phyloP scores from a whole-genome alignment of 2,329 filamentous ascomycete genomes.

The Tolypocladium inflatum region DNA sequence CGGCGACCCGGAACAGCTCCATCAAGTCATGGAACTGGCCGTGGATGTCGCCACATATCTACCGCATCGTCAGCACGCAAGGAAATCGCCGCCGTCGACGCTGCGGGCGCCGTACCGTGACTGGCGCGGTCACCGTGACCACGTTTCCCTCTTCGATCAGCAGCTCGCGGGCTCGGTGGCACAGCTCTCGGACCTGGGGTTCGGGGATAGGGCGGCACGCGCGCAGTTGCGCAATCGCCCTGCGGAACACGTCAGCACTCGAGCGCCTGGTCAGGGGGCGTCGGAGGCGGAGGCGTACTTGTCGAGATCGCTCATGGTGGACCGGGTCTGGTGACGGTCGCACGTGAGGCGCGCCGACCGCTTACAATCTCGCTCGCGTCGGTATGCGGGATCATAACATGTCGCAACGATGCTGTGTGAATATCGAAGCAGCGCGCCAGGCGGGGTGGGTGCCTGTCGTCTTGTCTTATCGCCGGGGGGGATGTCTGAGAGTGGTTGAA shows the following conservation, averaged over 20 bases:
- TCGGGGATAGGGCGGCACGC: constrained; percentile 95
- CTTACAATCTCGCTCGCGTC: constrained; percentile 6
- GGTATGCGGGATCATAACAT: constrained; percentile 14
- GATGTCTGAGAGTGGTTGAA: background rate
- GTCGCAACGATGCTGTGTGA: constrained; percentile 6
- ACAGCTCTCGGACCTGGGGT: constrained; percentile 88
- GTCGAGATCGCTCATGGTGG: constrained; percentile 84
- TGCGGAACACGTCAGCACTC: constrained; percentile 23
- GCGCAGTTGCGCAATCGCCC: constrained; percentile 90
- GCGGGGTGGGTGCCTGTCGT: background rate
- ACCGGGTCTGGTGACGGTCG: constrained; percentile 5
- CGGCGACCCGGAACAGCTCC: constrained; percentile 91
- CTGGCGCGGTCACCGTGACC: constrained; percentile 86
- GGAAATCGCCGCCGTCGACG: background rate
- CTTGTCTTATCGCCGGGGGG: background rate
- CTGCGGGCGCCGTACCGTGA: constrained; percentile 54
- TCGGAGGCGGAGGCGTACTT: constrained; percentile 46
- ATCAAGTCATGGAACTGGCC: constrained; percentile 95
- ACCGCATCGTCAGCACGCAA: constrained; percentile 4
- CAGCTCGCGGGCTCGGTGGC: constrained; percentile 92
- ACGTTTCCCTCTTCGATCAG: constrained; percentile 97
- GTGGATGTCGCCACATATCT: constrained; percentile 96
- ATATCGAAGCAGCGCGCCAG: background rate
- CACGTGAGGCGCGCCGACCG: constrained; percentile 12
- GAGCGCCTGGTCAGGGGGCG: background rate